Evolutionary conservation across 495 filamentous ascomycete species (phyloP).

Genomic region (Penicillium malachiteum): DNA sequence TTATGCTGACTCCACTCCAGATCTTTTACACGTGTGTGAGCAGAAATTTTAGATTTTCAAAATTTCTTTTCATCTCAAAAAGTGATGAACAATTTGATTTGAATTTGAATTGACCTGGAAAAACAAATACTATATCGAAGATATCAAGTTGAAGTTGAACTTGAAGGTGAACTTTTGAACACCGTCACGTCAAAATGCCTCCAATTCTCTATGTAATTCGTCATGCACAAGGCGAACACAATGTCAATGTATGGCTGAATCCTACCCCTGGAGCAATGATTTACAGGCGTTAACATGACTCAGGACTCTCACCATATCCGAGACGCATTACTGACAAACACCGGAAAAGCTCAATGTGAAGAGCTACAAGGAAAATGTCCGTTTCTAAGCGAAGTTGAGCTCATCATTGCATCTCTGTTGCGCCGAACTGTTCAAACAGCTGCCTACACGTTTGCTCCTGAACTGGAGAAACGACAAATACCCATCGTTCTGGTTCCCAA

Average conservation of each 20-base stretch:
- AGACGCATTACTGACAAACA: slow-evolving; percentile 17
- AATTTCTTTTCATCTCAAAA: no score
- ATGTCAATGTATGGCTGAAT: slow-evolving; percentile 12
- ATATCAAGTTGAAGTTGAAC: neutral
- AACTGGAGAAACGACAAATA: slow-evolving; percentile 14
- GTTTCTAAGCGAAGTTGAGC: slow-evolving; percentile 4
- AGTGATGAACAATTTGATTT: no score
- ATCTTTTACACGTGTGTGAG: no score
- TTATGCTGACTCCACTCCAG: no score
- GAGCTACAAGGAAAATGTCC: slow-evolving; percentile 12
- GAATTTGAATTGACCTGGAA: no score
- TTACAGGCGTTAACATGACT: neutral
- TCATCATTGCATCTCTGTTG: slow-evolving; percentile 19
- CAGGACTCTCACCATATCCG: slow-evolving; percentile 18
- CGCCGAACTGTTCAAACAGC: slow-evolving; percentile 23
- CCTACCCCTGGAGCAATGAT: neutral
- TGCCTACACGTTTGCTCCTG: slow-evolving; percentile 14
- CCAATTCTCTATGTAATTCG: slow-evolving; percentile 16
- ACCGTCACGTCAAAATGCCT: slow-evolving; percentile 7
- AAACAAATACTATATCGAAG: no score
- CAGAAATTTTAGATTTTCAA: no score
- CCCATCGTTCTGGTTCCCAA: slow-evolving; percentile 14
- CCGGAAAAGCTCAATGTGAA: slow-evolving; percentile 18
- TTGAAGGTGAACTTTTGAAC: neutral
- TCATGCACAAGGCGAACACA: slow-evolving; percentile 22